Evolutionary conservation across 805 yeast species (phyloP), one percentile per base, ranked within the genome.

Genomic region (Hanseniaspora valbyensis): DNA sequence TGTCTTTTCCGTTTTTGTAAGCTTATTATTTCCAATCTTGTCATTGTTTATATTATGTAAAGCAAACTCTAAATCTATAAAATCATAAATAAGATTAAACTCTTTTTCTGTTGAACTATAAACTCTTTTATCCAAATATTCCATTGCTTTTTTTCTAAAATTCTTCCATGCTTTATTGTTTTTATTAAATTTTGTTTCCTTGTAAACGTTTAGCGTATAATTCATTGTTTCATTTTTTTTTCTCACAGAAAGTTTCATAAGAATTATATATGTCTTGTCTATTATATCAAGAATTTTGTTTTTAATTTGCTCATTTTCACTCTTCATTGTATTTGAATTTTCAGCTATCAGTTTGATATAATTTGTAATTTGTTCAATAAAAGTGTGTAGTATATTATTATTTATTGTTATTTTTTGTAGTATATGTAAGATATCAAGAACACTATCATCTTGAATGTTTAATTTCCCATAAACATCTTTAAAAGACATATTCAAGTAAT

Each of bases 381-480:
- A 38, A 8, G 42, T 22, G 29, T 9, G 14, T 5, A 38, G 29
- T 4, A 38, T 38, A n/a, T 7, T 21, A n/a, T 38, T 22, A 14
- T 38, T 14, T 5, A 9, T 3, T 10, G 42, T 24, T 5, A 24
- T 9, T 36, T 42, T 24, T 24, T 38, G 26, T 4, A 38, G 29
- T n/a, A 22, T 13, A 32, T 13, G 18, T 13, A 32, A 22, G 9
- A 24, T 22, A n/a, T 12, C 29, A n/a, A 10, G 8, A 12, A 22
- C 25, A 33, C 39, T 28, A 18, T 32, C 32, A 18, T 28, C 16
- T 26, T 41, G n/a, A n/a, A n/a, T n/a, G 14, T 26, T 19, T 26
- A 25, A 18, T 18, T 26, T 6, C 16, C 12, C 24, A 28, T 55
- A 54, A 26, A 54, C 53, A 28, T 46, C 32, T 14, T 42, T 43